These are phyloP conservation scores for Fusarium zealandicum DNA, from an alignment of 2,329 filamentous ascomycete species.

Conservation along the genomic window DNA sequence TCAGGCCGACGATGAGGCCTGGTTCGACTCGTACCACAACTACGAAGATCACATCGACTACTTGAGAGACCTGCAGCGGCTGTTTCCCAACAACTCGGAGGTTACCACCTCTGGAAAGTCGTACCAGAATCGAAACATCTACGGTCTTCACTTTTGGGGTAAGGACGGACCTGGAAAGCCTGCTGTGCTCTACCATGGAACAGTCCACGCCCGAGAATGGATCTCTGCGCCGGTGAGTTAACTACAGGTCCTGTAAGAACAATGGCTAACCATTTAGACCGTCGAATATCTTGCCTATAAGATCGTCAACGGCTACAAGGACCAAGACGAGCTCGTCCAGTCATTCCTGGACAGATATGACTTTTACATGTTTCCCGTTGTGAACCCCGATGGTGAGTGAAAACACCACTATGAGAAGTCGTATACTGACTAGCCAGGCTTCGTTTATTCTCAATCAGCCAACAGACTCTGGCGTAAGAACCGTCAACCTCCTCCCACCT, in stretches of 20 bases:
- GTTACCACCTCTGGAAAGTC: constrained; percentile 55
- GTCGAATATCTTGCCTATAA: constrained; percentile 57
- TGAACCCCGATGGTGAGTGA: constrained; percentile 54
- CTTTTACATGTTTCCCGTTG: constrained; percentile 61
- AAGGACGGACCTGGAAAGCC: constrained; percentile 53
- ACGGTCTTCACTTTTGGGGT: constrained; percentile 62
- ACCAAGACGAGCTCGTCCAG: constrained; percentile 46
- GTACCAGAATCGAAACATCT: constrained; percentile 59
- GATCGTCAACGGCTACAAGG: constrained; percentile 53
- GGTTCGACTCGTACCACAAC: constrained; percentile 59
- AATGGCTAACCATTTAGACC: constrained; percentile 34
- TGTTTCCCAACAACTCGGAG: constrained; percentile 55
- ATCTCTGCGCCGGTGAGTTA: constrained; percentile 62
- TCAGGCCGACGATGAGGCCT: constrained; percentile 46
- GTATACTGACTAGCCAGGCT: constrained; percentile 43
- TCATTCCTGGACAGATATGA: constrained; percentile 63
- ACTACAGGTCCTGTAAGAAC: background rate
- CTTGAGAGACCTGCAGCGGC: constrained; percentile 51
- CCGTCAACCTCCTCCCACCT: constrained; percentile 48
- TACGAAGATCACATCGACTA: constrained; percentile 59
- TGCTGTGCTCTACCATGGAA: constrained; percentile 58
- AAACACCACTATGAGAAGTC: background rate
- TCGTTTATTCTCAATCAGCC: constrained; percentile 54
- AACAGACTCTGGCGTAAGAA: constrained; percentile 63
- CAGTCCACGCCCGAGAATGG: constrained; percentile 63